Percentiles rank a stretch among this genome's conserved stretches.
phyloP scores from a whole-genome alignment of 345 rosid species.

The Mercurialis annua region DNA sequence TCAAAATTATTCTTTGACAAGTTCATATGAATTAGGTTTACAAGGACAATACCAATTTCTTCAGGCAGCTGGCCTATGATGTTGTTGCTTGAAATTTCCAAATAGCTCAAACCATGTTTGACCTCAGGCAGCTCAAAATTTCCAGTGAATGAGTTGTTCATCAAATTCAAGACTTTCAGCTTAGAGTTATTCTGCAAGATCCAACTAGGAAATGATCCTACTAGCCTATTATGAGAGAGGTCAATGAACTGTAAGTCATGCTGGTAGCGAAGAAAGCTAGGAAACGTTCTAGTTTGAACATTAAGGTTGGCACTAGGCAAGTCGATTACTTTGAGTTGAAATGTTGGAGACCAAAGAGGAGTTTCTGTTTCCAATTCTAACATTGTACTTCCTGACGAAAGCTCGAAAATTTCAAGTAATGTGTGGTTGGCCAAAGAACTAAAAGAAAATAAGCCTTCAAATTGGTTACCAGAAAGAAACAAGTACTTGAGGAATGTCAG shows the following conservation, averaged over 20 bases:
- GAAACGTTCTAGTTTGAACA: neutral
- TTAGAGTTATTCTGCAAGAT: slow-evolving; percentile 7
- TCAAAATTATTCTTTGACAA: slow-evolving; percentile 2
- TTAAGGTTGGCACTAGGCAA: neutral
- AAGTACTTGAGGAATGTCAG: slow-evolving; percentile 9
- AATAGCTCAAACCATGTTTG: neutral
- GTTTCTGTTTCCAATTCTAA: slow-evolving; percentile 11
- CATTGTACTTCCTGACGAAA: slow-evolving; percentile 1
- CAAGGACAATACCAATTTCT: neutral
- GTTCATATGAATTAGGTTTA: neutral
- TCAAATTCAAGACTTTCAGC: slow-evolving; percentile 9
- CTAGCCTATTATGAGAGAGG: slow-evolving; percentile 3
- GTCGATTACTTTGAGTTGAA: slow-evolving; percentile 8
- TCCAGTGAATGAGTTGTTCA: slow-evolving; percentile 13
- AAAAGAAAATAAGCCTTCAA: slow-evolving; percentile 6
- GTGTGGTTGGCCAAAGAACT: slow-evolving; percentile 13
- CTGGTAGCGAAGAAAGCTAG: slow-evolving; percentile 10
- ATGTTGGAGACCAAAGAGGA: slow-evolving; percentile 1
- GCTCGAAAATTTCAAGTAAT: slow-evolving; percentile 2
- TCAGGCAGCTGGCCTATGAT: neutral
- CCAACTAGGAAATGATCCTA: slow-evolving; percentile 4
- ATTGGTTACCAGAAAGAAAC: neutral
- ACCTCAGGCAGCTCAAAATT: neutral
- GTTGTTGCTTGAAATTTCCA: neutral
- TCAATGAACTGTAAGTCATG: slow-evolving; percentile 6